Evolutionary conservation across 768 basidiomycete species (phyloP).

Genomic region (Mycena rosella): DNA sequence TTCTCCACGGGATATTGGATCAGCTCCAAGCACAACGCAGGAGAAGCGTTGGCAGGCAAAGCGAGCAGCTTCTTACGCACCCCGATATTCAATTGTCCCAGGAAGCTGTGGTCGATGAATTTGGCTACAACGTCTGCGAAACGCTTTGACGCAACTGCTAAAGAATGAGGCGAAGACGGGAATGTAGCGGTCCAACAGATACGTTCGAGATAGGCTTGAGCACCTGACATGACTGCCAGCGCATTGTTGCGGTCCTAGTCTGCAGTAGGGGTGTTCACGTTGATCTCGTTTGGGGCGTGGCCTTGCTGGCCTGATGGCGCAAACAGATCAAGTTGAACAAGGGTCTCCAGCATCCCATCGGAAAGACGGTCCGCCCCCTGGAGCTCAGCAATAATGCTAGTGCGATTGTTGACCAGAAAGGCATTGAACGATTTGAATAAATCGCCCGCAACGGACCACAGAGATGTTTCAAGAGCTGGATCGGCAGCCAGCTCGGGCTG

Average conservation of each 20-base stretch:
- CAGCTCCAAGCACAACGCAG: conserved; percentile 20
- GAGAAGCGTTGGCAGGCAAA: conserved; percentile 17
- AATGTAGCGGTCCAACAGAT: conserved; percentile 1
- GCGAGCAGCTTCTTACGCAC: conserved; percentile 7
- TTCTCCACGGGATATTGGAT: conserved; percentile 22
- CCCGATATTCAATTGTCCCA: conserved; percentile 4
- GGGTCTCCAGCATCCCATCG: background rate
- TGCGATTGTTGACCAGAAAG: conserved; percentile 10
- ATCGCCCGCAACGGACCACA: conserved; percentile 7
- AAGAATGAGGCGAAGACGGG: conserved; percentile 5
- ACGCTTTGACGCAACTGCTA: conserved; percentile 28
- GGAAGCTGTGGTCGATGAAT: conserved; percentile 26
- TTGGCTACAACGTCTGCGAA: conserved; percentile 22
- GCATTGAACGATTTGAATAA: background rate
- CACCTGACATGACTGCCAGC: conserved; percentile 23
- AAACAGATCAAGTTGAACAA: conserved; percentile 3
- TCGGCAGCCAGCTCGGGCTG: conserved; percentile 4
- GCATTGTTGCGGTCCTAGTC: conserved; percentile 16
- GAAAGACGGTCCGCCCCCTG: conserved; percentile 9
- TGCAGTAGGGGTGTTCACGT: too few species aligned
- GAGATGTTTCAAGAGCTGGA: conserved; percentile 5
- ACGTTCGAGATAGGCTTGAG: conserved; percentile 29
- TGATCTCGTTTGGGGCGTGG: too few species aligned
- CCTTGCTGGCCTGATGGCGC: background rate
- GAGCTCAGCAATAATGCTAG: background rate